phyloP scores from a whole-genome alignment of 176 grass and related monocot species.

The Musa itinerans region DNA sequence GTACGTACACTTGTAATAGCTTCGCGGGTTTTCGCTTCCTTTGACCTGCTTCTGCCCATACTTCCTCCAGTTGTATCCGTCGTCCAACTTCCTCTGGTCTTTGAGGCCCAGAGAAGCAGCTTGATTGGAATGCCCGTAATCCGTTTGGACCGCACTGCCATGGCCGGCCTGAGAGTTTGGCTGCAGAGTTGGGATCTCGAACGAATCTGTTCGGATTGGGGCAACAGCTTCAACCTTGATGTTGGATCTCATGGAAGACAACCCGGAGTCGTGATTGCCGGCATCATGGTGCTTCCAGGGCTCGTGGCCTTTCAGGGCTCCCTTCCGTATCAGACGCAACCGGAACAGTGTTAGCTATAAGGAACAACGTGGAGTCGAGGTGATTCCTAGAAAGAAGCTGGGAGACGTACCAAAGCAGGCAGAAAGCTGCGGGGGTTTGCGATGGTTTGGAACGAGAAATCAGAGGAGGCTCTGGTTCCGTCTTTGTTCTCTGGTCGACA shows the following conservation, averaged over 20 bases:
- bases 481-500: constrained; percentile 23
- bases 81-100: constrained; percentile 11
- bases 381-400: too few relatives aligned
- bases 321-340: neutral
- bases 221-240: constrained; percentile 7
- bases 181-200: constrained; percentile 2
- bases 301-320: neutral
- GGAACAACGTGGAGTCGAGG: neutral
- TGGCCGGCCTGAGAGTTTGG: neutral
- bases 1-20: constrained; percentile 21
- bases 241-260: neutral
- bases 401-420: neutral
- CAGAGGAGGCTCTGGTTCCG: constrained; percentile 10
- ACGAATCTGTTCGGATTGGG: neutral
- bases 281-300: neutral
- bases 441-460: constrained; percentile 60
- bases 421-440: constrained; percentile 16
- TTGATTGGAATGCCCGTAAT: neutral
- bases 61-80: constrained; percentile 24
- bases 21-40: constrained; percentile 18
- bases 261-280: neutral
- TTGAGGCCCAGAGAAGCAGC: neutral
- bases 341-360: neutral
- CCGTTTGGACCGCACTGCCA: neutral
- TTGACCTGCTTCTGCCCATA: constrained; percentile 21